A percentile compares a stretch with the other conserved stretches of the same genome.
Evolutionary conservation across 345 rosid genomes (phyloP).

Genomic region (Dovyalis caffra): DNA sequence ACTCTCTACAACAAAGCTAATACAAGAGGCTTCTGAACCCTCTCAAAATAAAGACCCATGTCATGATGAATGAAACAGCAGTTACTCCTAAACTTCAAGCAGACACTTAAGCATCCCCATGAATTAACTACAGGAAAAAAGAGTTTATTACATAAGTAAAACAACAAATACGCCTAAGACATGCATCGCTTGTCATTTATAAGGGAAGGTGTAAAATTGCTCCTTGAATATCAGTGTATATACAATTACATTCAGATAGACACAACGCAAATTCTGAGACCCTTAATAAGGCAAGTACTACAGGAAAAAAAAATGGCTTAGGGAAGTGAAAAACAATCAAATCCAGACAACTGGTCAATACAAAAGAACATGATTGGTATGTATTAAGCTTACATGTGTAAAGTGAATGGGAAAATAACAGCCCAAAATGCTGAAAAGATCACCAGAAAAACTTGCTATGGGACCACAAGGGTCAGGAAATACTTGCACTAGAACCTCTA

Average conservation of each 20-base stretch:
- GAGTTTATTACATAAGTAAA: not conserved
- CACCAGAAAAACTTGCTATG: constrained; percentile 51
- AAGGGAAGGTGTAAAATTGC: not conserved
- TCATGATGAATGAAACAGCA: no score
- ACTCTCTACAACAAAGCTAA: not conserved
- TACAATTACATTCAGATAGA: not conserved
- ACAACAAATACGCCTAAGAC: not conserved
- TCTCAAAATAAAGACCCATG: no score
- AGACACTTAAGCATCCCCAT: not conserved
- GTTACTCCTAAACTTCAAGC: no score
- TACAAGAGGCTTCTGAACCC: no score
- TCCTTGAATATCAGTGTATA: not conserved
- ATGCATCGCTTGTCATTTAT: not conserved
- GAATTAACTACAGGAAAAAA: no score
- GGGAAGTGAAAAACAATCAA: not conserved
- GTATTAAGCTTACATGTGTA: constrained; percentile 78
- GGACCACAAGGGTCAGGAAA: constrained; percentile 73
- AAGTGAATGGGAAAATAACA: constrained; percentile 89
- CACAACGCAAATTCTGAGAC: not conserved
- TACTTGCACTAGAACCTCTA: constrained; percentile 55
- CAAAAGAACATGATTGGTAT: not conserved
- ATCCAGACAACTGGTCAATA: not conserved
- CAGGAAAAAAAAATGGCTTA: not conserved
- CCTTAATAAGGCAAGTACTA: not conserved
- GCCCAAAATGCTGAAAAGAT: constrained; percentile 60